Base-by-base conservation (phyloP, 2,329 filamentous ascomycete genomes). In the Aureobasidium vineae region DNA sequence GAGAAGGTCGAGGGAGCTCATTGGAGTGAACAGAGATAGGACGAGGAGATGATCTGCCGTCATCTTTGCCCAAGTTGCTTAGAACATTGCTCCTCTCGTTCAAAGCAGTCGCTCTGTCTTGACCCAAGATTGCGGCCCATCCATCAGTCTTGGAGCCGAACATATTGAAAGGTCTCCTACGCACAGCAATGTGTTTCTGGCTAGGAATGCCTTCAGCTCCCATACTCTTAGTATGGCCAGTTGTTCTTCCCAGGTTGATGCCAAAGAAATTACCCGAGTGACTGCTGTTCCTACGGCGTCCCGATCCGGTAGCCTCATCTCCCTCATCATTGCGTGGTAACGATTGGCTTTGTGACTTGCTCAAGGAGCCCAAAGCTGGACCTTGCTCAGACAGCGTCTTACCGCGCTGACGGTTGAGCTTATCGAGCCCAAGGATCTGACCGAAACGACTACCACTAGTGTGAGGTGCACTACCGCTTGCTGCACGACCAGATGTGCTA, bases 1-100 rank as follows among this genome's bases (percentile, higher is more conserved):
- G 90, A 1, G 90, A 93, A 6, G 91, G 91, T 56, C 91, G 84
- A 1, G 90, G 89, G 63, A 93, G 81, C 67, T 91, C 89, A 5
- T 83, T 83, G 0, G 75, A 77, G 66, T 77, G 75, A 7, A 79
- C 74, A 71, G 79, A 70, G 60, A 72, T 81, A 15, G 90, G 89
- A 21, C 90, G 82, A 1, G 90, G 88, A 45, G 79, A 81, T 0
- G 77, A 74, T 50, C 59, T 54, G 19, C 45, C 61, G 28, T 49
- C 50, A 21, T 54, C 43, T 28, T 56, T 45, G 26, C 59, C 59
- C 33, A 63, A 33, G 15, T 50, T 63, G 43, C 59, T 63, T 31
- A 63, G 16, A 16, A 26, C 31, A 21, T 63, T 63, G 3, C 45
- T 40, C 15, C 59, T 49, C 16, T 63, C 59, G 23, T 63, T 63